Conservation (phyloP, 1,284 basidiomycete species). For the Tranzscheliella williamsii region DNA sequence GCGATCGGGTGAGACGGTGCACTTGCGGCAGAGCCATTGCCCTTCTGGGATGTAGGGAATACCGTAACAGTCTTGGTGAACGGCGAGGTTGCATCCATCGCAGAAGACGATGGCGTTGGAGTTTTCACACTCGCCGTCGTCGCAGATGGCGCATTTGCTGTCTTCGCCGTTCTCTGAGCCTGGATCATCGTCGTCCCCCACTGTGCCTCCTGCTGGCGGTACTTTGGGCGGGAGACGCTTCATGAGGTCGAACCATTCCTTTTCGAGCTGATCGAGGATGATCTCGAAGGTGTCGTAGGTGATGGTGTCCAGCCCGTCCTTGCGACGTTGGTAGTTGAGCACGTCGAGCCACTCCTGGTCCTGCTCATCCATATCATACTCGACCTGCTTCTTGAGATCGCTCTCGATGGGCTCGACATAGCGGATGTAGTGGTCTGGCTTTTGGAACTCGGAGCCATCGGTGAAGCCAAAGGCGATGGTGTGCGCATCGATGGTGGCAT, state of each 20-base stretch:
- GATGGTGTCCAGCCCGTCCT: constrained; percentile 70
- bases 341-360: constrained; percentile 94
- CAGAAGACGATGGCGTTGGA: constrained; percentile 99
- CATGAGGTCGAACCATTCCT: constrained; percentile 92
- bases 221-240: constrained; percentile 45
- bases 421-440: constrained; percentile 84
- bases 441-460: constrained; percentile 73
- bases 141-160: constrained; percentile 90
- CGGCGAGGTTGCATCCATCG: constrained; percentile 97
- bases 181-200: constrained; percentile 27
- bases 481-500: constrained; percentile 43
- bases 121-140: constrained; percentile 97
- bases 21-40: constrained; percentile 98
- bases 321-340: constrained; percentile 80
- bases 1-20: constrained; percentile 94
- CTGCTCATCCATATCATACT: constrained; percentile 99
- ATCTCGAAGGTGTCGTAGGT: constrained; percentile 88
- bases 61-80: constrained; percentile 99
- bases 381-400: constrained; percentile 88
- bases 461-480: constrained; percentile 65
- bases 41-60: constrained; percentile 99
- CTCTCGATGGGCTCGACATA: constrained; percentile 91
- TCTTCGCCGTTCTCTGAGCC: constrained; percentile 51
- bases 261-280: constrained; percentile 94
- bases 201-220: constrained; percentile 15